Evolutionary conservation across 73 alveolate species (phyloP).

Genomic region (Effrenium voratum): DNA sequence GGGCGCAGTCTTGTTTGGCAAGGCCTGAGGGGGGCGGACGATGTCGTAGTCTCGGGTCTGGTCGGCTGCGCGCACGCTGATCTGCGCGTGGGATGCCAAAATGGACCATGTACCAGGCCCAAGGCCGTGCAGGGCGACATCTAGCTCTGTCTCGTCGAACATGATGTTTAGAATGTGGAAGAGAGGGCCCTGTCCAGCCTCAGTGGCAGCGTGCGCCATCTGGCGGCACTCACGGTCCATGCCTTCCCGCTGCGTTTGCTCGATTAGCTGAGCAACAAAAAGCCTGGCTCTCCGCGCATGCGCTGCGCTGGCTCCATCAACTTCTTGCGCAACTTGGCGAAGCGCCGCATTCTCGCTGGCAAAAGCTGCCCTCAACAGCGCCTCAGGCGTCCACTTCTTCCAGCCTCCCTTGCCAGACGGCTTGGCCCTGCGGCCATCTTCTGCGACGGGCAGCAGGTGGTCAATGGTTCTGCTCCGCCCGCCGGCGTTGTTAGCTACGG

Average conservation of each 20-base stretch:
- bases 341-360: neutral
- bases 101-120: conserved; percentile 56
- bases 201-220: neutral
- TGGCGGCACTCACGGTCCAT: neutral
- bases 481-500: neutral
- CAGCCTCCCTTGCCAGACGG: neutral
- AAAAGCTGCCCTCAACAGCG: conserved; percentile 47
- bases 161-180: conserved; percentile 26
- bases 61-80: conserved; percentile 11
- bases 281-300: conserved; percentile 33
- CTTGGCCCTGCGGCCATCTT: conserved; percentile 27
- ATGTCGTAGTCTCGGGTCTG: neutral
- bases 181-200: neutral
- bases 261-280: neutral
- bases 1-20: conserved; percentile 17
- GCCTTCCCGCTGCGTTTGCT: neutral
- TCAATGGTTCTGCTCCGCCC: conserved; percentile 43
- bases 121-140: neutral
- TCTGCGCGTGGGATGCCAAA: conserved; percentile 32
- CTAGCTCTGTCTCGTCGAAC: conserved; percentile 38
- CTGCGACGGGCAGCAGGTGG: conserved; percentile 25
- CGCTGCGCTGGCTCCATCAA: conserved; percentile 63
- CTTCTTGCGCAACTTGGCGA: conserved; percentile 35
- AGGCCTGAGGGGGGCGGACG: neutral
- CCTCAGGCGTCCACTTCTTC: conserved; percentile 65